These are phyloP conservation scores for Suhomyces coccinellae DNA, from an alignment of 1,139 yeast genomes.

Conservation along the genomic window DNA sequence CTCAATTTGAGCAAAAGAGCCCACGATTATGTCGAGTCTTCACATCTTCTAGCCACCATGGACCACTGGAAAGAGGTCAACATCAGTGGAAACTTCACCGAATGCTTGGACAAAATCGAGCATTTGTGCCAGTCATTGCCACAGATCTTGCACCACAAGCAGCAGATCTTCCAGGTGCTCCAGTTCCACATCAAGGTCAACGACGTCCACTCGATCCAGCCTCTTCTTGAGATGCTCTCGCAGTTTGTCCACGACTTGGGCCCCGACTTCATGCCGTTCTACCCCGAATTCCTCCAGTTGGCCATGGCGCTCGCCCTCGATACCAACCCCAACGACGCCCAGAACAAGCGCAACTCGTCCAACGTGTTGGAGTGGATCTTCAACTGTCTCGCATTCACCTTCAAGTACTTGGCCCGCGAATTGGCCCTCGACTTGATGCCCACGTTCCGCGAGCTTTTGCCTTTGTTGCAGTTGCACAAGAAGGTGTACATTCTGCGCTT, in stretches of 20 bases:
- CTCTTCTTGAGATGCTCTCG: conserved; percentile 74
- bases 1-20: conserved; percentile 62
- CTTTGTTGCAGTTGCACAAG: conserved; percentile 55
- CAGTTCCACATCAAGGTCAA: conserved; percentile 49
- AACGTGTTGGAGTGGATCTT: conserved; percentile 82
- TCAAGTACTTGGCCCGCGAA: conserved; percentile 76
- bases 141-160: conserved; percentile 73
- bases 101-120: conserved; percentile 58
- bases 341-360: conserved; percentile 48
- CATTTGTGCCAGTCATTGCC: conserved; percentile 69
- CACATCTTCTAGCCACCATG: conserved; percentile 76
- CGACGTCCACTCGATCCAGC: conserved; percentile 76
- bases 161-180: conserved; percentile 57
- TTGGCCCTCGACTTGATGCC: conserved; percentile 63
- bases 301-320: conserved; percentile 54
- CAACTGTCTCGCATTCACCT: conserved; percentile 81
- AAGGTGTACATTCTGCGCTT: conserved; percentile 73
- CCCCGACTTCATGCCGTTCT: conserved; percentile 79
- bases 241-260: conserved; percentile 94
- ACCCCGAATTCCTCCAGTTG: conserved; percentile 50
- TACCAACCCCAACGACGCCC: conserved; percentile 46
- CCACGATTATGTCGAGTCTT: conserved; percentile 69
- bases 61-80: conserved; percentile 90
- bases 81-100: conserved; percentile 69
- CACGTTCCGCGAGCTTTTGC: conserved; percentile 65